These are phyloP conservation scores for Lodderomyces parapsilosis DNA, from an alignment of 1,139 yeast genomes.

Conservation along the genomic window DNA sequence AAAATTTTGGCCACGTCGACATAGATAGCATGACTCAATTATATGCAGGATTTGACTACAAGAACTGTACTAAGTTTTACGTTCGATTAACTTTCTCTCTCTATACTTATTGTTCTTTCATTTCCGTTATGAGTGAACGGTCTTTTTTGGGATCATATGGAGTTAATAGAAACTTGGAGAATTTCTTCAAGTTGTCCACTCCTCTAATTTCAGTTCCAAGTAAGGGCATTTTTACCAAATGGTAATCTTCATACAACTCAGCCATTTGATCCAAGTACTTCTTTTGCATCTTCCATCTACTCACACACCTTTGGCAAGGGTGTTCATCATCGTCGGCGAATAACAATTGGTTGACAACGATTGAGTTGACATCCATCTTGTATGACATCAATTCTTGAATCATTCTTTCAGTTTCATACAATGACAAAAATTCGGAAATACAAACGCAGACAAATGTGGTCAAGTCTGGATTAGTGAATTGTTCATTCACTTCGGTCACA, in stretches of 20 bases:
- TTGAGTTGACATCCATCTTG: slow-evolving; percentile 94
- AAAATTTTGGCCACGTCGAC: neutral
- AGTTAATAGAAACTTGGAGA: slow-evolving; percentile 64
- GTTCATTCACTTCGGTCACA: slow-evolving; percentile 86
- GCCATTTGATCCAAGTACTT: slow-evolving; percentile 93
- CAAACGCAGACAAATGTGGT: slow-evolving; percentile 97
- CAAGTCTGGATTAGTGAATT: slow-evolving; percentile 92
- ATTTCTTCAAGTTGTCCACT: slow-evolving; percentile 73
- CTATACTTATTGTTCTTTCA: slow-evolving; percentile 49
- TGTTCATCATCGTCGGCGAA: slow-evolving; percentile 75
- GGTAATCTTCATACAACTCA: slow-evolving; percentile 93
- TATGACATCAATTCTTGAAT: slow-evolving; percentile 93
- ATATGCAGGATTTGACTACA: neutral
- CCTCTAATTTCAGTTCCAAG: slow-evolving; percentile 95
- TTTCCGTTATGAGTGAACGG: slow-evolving; percentile 58
- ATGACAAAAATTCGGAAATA: slow-evolving; percentile 90
- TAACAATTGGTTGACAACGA: slow-evolving; percentile 88
- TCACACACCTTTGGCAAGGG: slow-evolving; percentile 80
- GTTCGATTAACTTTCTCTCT: neutral
- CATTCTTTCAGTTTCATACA: slow-evolving; percentile 96
- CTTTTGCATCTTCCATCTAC: slow-evolving; percentile 95
- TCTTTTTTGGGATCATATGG: slow-evolving; percentile 71
- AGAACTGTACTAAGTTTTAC: neutral
- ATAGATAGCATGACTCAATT: no score
- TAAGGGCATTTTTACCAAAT: slow-evolving; percentile 90